Conservation (phyloP, 176 grass and related monocot genomes). For the Ampelocalamus luodianensis region DNA sequence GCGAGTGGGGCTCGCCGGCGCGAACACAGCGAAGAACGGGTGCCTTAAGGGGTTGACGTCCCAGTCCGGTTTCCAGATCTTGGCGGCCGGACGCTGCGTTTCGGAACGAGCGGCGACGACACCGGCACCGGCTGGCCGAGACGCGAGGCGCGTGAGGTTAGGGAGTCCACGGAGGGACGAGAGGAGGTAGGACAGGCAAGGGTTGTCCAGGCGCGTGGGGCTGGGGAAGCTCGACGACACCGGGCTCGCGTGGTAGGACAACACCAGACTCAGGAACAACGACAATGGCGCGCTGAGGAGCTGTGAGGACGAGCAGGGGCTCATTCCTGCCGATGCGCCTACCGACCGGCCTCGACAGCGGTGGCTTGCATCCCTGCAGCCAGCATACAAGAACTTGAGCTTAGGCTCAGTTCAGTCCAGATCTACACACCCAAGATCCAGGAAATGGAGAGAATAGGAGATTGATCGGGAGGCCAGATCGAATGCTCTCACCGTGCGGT, state of each 20-base stretch:
- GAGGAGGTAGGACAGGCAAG: slow-evolving; percentile 61
- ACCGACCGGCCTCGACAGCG: slow-evolving; percentile 26
- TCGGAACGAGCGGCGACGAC: slow-evolving; percentile 85
- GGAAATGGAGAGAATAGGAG: neutral
- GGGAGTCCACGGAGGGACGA: slow-evolving; percentile 82
- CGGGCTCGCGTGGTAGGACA: slow-evolving; percentile 84
- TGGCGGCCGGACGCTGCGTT: slow-evolving; percentile 66
- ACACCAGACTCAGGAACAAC: slow-evolving; percentile 70
- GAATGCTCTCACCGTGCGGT: slow-evolving; percentile 70
- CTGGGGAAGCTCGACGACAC: slow-evolving; percentile 81
- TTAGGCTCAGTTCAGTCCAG: slow-evolving; percentile 14
- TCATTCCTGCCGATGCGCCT: slow-evolving; percentile 56
- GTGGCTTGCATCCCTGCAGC: slow-evolving; percentile 72
- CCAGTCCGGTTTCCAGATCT: slow-evolving; percentile 78
- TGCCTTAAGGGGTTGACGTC: slow-evolving; percentile 72
- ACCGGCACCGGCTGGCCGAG: slow-evolving; percentile 90
- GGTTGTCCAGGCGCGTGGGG: slow-evolving; percentile 60
- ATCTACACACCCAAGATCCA: slow-evolving; percentile 35
- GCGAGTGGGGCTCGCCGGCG: slow-evolving; percentile 78
- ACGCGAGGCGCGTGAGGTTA: slow-evolving; percentile 83
- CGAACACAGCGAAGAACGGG: slow-evolving; percentile 81
- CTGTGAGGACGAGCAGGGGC: slow-evolving; percentile 81
- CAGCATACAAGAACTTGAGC: neutral
- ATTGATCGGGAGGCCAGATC: neutral
- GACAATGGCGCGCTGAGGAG: slow-evolving; percentile 78